A percentile compares a stretch with the other conserved stretches of the same genome.
phyloP scores from a whole-genome alignment of 2,329 filamentous ascomycete species.

The Atkinsonella hypoxylon region DNA sequence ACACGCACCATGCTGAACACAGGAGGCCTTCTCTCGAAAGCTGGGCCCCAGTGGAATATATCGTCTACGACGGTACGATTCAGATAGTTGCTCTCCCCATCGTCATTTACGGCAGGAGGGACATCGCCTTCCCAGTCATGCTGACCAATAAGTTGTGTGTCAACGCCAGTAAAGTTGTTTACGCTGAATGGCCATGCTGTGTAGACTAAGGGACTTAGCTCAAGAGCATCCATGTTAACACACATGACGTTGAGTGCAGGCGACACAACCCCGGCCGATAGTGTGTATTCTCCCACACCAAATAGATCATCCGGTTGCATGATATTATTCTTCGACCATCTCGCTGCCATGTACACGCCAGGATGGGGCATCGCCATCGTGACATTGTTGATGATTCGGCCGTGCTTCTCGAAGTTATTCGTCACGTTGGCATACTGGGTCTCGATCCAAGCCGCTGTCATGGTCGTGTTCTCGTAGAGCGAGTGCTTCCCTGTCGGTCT shows the following conservation, averaged over 20 bases:
- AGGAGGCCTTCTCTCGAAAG: constrained; percentile 38
- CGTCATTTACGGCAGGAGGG: constrained; percentile 16
- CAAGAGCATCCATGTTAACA: constrained; percentile 46
- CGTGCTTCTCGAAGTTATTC: constrained; percentile 32
- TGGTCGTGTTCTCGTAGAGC: constrained; percentile 60
- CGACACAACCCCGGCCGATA: constrained; percentile 57
- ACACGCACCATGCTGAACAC: constrained; percentile 34
- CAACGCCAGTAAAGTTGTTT: constrained; percentile 21
- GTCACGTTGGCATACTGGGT: constrained; percentile 38
- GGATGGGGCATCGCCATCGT: constrained; percentile 68
- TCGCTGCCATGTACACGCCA: constrained; percentile 52
- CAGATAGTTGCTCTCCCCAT: constrained; percentile 24
- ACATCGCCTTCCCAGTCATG: constrained; percentile 27
- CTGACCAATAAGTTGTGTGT: constrained; percentile 18
- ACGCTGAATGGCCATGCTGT: constrained; percentile 40
- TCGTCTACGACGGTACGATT: constrained; percentile 54
- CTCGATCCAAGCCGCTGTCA: constrained; percentile 59
- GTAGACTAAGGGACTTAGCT: constrained; percentile 55
- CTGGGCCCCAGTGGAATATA: constrained; percentile 54
- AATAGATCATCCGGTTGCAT: constrained; percentile 54
- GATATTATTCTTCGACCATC: constrained; percentile 49
- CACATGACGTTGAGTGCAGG: constrained; percentile 64
- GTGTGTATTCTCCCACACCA: constrained; percentile 56
- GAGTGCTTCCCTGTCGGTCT: constrained; percentile 51
- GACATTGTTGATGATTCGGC: constrained; percentile 60